Conservation (phyloP, 192 early-diverging fungal species). For the Backusella westeae region DNA sequence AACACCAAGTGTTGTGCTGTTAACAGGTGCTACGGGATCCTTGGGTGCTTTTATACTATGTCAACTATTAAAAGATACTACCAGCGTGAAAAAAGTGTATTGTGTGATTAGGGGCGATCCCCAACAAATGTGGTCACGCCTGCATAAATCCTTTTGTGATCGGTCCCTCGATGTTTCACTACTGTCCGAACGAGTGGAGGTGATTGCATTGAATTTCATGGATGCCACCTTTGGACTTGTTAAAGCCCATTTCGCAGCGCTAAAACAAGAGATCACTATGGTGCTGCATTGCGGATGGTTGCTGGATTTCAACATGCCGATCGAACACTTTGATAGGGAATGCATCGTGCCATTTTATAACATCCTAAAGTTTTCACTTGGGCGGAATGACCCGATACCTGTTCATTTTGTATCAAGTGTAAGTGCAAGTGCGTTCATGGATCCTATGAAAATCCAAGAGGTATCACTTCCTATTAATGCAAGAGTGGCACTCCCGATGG, state of each 20-base stretch:
- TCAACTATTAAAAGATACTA: conserved; percentile 16
- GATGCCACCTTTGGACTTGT: conserved; percentile 23
- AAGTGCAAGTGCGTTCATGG: conserved; percentile 12
- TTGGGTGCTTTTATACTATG: conserved; percentile 31
- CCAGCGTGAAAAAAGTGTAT: conserved; percentile 30
- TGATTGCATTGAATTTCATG: conserved; percentile 18
- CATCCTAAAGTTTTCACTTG: conserved; percentile 22
- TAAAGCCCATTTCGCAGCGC: conserved; percentile 1
- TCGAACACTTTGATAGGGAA: conserved; percentile 27
- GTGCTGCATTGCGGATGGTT: conserved; percentile 37
- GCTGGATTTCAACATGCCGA: conserved; percentile 34
- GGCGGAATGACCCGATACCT: conserved; percentile 6
- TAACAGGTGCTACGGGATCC: conserved; percentile 40
- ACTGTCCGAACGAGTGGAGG: conserved; percentile 1
- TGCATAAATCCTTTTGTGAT: conserved; percentile 14
- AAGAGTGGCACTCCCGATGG: conserved; percentile 20
- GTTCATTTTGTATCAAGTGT: conserved; percentile 33
- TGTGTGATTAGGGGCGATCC: conserved; percentile 26
- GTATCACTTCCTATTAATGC: conserved; percentile 14
- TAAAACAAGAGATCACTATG: conserved; percentile 30
- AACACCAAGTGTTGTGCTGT: conserved; percentile 16
- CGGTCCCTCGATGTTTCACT: conserved; percentile 21
- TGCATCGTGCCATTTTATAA: conserved; percentile 25
- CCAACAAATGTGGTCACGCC: not conserved
- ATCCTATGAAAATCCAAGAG: conserved; percentile 1